Base-by-base conservation (phyloP, 768 basidiomycete genomes). In the Podaxis sp. region DNA sequence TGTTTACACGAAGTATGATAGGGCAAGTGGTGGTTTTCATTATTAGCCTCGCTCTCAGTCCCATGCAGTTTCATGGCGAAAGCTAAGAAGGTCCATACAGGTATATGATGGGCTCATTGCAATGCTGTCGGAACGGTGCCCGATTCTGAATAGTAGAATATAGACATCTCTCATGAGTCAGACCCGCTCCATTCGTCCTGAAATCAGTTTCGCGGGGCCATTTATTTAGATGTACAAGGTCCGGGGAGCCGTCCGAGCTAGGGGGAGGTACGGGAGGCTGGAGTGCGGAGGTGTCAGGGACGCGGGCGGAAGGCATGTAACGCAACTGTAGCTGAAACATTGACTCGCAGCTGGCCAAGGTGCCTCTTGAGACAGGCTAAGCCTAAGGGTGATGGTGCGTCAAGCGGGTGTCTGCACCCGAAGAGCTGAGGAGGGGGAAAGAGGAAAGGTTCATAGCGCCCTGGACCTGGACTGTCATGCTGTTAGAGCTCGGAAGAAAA, bases 391-490 rank as follows among this genome's bases (percentile, higher is more conserved):
- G 42, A 15, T 44, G 42, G 42, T 44, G 15, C 15, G 42, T 44
- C 13, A 13, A n/a, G 42, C 12, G 0, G 44, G 44, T 46, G 44
- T 15, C 19, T 36, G 49, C 13, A 52, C 49, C 15, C 30, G 19
- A 38, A 26, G 49, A 52, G 36, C 59, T 52, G 49, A 60, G 49
- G 36, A 52, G 51, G 48, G 38, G 52, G 51, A 52, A 60, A 52
- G 49, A n/a, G 59, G 59, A 40, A 52, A 30, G 7, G 12, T 60
- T 60, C 49, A 60, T 56, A 40, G 39, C 54, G 54, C 54, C 22
- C 22, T 22, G 39, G 38, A 38, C 17, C 17, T 55, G 36, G 53
- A 11, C 54, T 36, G 44, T 8, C 7, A 19, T 46, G 52, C 33
- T 30, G 52, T 36, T 54, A 54, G 30, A 46, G 30, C 52, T 36